These are phyloP conservation scores for Phallus indusiatus DNA, from an alignment of 768 basidiomycete genomes.

Conservation along the genomic window DNA sequence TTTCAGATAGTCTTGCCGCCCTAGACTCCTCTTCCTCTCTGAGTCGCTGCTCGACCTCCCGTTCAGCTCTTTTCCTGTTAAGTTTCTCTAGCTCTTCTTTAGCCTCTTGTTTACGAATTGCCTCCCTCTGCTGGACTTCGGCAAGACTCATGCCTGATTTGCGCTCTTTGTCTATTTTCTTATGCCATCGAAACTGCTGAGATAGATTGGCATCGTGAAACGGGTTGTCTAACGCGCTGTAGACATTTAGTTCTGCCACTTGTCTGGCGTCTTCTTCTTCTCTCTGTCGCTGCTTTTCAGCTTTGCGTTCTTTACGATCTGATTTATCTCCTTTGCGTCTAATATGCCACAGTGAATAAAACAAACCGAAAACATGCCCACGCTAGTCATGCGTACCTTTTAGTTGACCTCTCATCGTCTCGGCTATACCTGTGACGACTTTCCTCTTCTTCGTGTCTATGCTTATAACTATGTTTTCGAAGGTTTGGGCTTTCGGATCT, in stretches of 20 bases:
- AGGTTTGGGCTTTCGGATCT: slow-evolving; percentile 13
- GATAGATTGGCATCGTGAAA: slow-evolving; percentile 96
- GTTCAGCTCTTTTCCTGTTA: slow-evolving; percentile 82
- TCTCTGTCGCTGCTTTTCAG: slow-evolving; percentile 73
- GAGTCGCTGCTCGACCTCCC: slow-evolving; percentile 81
- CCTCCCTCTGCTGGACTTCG: slow-evolving; percentile 75
- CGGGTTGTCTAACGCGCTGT: slow-evolving; percentile 94
- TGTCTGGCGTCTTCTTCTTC: slow-evolving; percentile 88
- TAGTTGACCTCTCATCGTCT: slow-evolving; percentile 18
- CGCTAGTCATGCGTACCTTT: slow-evolving; percentile 19
- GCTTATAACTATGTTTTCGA: slow-evolving; percentile 10
- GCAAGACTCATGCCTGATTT: slow-evolving; percentile 74
- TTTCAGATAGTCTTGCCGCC: slow-evolving; percentile 85
- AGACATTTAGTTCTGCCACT: slow-evolving; percentile 91
- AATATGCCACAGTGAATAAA: slow-evolving; percentile 6
- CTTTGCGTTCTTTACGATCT: slow-evolving; percentile 77
- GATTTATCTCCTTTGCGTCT: slow-evolving; percentile 83
- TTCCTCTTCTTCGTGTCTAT: slow-evolving; percentile 16
- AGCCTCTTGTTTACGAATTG: slow-evolving; percentile 74
- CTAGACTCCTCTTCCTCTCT: slow-evolving; percentile 89
- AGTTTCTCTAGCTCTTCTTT: slow-evolving; percentile 92
- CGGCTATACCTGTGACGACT: slow-evolving; percentile 16
- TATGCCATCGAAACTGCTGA: slow-evolving; percentile 97
- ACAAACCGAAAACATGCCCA: background rate
- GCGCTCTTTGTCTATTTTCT: slow-evolving; percentile 93